Base-by-base conservation (phyloP, 2,329 filamentous ascomycete species). In the Penicillium frequentans region DNA sequence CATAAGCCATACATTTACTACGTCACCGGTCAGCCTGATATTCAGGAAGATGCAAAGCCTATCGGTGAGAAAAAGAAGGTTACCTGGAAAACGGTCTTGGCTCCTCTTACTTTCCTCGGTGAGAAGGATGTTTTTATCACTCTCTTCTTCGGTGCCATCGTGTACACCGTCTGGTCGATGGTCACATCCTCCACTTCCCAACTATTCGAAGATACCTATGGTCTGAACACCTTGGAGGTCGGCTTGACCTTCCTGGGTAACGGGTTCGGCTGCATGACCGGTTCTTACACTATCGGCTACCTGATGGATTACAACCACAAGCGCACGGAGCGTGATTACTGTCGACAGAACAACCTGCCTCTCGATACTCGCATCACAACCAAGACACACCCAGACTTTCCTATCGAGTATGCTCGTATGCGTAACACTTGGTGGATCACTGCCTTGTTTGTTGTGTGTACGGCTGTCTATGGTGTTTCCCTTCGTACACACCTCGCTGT, bases 141-240 rank as follows among this genome's bases (percentile, higher is more conserved):
- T 4, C 64, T 82, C 0, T 64, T 79, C 51, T 82, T 75, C 42
- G 77, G 78, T 43, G 73, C 73, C 11, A 70, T 79, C 6, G 71
- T 79, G 1, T 82, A 81, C 59, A 74, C 78, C 0, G 72, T 79
- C 13, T 82, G 78, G 78, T 78, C 72, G 23, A 81, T 81, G 78
- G 73, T 81, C 5, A 79, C 77, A 2, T 75, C 78, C 1, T 77
- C 70, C 13, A 81, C 78, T 1, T 74, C 76, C 0, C 68, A 69
- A 23, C 55, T 72, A 0, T 66, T 81, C 53, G 68, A 76, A 59
- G 59, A 68, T 0, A 66, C 63, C 8, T 80, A 79, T 49, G 54
- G 67, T 7, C 69, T 82, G 47, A 76, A 70, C 35, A 68, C 73
- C 4, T 54, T 77, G 19, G 60, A 76, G 54, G 63, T 80, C 26